Conservation (phyloP, 805 yeast species). For the Candida succiphila region DNA sequence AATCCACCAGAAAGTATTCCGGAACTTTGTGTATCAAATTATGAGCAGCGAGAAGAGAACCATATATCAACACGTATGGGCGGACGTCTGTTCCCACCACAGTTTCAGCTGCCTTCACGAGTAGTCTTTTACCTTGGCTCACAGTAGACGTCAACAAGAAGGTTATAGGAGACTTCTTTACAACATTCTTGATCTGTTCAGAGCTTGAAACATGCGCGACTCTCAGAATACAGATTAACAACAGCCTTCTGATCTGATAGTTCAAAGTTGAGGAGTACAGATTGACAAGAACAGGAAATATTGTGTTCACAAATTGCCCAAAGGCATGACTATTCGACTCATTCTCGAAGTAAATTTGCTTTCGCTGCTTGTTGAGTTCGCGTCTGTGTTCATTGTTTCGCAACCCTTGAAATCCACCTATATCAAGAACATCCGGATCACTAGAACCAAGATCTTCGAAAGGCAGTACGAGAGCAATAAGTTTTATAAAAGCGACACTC, state of each 20-base stretch:
- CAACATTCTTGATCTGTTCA: conserved; percentile 18
- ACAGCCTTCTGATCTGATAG: conserved; percentile 47
- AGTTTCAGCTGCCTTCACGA: conserved; percentile 8
- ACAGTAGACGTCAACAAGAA: conserved; percentile 50
- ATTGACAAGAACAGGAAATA: conserved; percentile 46
- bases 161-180: conserved; percentile 29
- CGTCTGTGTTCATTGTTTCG: conserved; percentile 13
- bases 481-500: conserved; percentile 39
- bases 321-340: conserved; percentile 8
- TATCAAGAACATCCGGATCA: conserved; percentile 5
- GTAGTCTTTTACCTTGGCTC: conserved; percentile 36
- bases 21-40: conserved; percentile 35
- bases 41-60: conserved; percentile 39
- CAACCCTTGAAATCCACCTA: conserved; percentile 21
- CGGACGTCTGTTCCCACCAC: conserved; percentile 11
- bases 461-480: conserved; percentile 54
- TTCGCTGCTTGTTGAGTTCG: conserved; percentile 22
- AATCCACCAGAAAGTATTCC: conserved; percentile 30
- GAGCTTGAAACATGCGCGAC: conserved; percentile 32
- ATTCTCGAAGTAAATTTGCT: conserved; percentile 20
- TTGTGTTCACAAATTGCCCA: conserved; percentile 28
- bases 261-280: conserved; percentile 70
- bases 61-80: conserved; percentile 34
- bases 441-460: conserved; percentile 9
- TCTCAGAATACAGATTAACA: conserved; percentile 43